Conservation (phyloP, 176 grass and related monocot species). For the Avena atlantica region DNA sequence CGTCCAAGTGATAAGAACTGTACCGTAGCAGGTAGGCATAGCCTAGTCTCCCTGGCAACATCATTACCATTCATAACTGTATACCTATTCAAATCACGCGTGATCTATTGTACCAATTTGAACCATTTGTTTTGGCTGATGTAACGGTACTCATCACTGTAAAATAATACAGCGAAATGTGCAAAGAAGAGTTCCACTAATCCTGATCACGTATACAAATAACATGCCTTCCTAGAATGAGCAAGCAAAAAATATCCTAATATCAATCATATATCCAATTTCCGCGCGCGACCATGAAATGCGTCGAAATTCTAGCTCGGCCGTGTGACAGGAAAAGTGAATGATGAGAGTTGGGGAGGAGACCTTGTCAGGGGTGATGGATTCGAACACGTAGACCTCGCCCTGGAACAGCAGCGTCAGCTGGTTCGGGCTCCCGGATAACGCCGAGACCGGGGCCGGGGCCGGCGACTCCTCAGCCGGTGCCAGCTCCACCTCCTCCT, state of each 20-base stretch:
- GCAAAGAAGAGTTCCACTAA: background rate
- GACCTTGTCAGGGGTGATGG: constrained; percentile 85
- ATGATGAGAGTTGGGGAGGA: background rate
- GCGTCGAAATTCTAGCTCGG: background rate
- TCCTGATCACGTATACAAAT: background rate
- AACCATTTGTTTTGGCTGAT: background rate
- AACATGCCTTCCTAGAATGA: background rate
- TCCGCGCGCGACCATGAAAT: background rate
- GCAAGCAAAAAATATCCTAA: constrained; percentile 19
- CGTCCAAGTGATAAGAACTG: background rate
- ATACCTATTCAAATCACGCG: background rate
- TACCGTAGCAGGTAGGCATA: background rate
- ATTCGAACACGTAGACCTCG: constrained; percentile 97
- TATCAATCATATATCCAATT: background rate
- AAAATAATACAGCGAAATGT: background rate
- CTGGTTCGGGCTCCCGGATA: constrained; percentile 70
- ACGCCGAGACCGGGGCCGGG: constrained; percentile 48
- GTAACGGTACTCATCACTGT: background rate
- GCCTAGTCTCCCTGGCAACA: background rate
- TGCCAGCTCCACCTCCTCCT: constrained; percentile 25
- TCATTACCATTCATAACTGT: background rate
- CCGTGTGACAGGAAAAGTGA: constrained; percentile 7
- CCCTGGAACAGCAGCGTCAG: constrained; percentile 95
- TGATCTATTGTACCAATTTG: background rate
- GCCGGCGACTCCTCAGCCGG: constrained; percentile 19